These are phyloP conservation scores for Didymella lethalis DNA, from an alignment of 2,329 filamentous ascomycete genomes.

Conservation along the genomic window DNA sequence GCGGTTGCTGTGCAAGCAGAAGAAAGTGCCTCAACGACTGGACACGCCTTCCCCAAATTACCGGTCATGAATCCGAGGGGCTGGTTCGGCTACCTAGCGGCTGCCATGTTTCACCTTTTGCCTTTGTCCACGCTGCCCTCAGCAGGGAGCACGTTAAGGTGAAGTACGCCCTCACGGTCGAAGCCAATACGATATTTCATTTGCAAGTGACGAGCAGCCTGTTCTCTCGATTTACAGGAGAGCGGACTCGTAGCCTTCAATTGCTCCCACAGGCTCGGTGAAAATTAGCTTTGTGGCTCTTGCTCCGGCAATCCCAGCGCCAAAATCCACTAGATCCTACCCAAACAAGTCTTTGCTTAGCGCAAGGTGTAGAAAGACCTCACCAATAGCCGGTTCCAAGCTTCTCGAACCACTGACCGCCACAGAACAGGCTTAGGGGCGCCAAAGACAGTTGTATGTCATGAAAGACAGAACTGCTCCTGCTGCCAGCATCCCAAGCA, in stretches of 20 bases:
- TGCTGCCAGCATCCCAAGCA: slow-evolving; percentile 5
- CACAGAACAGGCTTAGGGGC: neutral
- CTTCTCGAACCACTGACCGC: neutral
- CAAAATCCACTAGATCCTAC: slow-evolving; percentile 7
- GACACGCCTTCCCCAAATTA: slow-evolving; percentile 3
- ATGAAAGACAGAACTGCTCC: slow-evolving; percentile 9
- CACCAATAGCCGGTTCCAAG: neutral
- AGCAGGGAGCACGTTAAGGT: neutral
- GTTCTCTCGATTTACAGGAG: neutral
- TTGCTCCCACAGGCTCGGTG: slow-evolving; percentile 3
- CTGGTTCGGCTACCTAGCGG: slow-evolving; percentile 20
- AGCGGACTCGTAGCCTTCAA: neutral
- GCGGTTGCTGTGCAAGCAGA: slow-evolving; percentile 10
- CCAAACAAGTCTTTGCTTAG: slow-evolving; percentile 11
- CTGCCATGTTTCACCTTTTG: slow-evolving; percentile 10
- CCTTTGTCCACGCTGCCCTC: slow-evolving; percentile 9
- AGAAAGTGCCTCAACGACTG: slow-evolving; percentile 6
- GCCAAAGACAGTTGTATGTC: neutral
- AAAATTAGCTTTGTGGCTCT: slow-evolving; percentile 13
- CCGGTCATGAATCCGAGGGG: slow-evolving; percentile 1
- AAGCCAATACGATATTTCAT: neutral
- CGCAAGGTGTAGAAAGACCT: neutral
- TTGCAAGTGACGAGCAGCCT: neutral
- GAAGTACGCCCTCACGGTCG: neutral
- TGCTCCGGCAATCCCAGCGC: slow-evolving; percentile 18